Evolutionary conservation across 108 stramenopile species (phyloP).

Genomic region (Pseudonitzschia pungens): DNA sequence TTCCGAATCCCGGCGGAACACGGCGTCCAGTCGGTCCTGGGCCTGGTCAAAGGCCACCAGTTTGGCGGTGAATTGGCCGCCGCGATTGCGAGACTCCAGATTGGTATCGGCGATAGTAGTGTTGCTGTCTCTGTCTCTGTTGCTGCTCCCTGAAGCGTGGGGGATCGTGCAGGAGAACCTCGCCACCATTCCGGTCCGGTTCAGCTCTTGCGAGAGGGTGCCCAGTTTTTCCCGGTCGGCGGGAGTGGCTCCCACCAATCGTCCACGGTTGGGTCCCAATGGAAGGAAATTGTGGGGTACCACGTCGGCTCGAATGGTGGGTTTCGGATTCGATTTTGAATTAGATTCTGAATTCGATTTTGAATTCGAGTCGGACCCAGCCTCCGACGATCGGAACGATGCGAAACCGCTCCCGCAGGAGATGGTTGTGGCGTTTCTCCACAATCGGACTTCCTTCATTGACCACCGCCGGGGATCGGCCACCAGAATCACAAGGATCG

Average conservation of each 20-base stretch:
- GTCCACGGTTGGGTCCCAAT: constrained; percentile 4
- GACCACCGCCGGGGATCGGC: constrained; percentile 11
- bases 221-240: not conserved
- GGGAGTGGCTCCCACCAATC: not conserved
- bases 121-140: not conserved
- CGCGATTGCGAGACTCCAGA: not conserved
- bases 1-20: not conserved
- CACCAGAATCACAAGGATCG: not conserved
- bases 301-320: not conserved
- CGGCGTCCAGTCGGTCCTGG: not conserved
- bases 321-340: not conserved
- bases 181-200: not conserved
- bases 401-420: not conserved
- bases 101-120: not conserved
- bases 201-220: not conserved
- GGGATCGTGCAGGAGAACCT: not conserved
- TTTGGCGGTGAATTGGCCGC: constrained; percentile 7
- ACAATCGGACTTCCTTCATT: constrained; percentile 7
- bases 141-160: not conserved
- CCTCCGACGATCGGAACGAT: no score
- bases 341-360: not conserved
- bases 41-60: constrained; percentile 9
- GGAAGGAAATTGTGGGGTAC: constrained; percentile 13
- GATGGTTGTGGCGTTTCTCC: constrained; percentile 7
- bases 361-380: no score